Evolutionary conservation across 179 eudicot genomes (phyloP).

Genomic region (Nepenthes alata): DNA sequence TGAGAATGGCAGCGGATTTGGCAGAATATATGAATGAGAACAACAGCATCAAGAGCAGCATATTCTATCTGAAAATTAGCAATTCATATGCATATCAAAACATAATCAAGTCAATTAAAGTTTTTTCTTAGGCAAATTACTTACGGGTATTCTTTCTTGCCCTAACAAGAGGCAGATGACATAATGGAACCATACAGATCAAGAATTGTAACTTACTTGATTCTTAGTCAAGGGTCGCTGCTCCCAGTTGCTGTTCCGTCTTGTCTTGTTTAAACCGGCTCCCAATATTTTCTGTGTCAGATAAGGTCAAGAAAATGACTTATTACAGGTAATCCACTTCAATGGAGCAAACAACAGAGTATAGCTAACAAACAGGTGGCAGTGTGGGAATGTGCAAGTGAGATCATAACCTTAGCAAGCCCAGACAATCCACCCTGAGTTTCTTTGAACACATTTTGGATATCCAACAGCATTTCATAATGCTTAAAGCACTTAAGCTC

Average conservation of each 20-base stretch:
- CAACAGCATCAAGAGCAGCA: conserved; percentile 97
- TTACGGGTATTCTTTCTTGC: not conserved
- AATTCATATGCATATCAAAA: not conserved
- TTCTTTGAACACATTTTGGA: conserved; percentile 86
- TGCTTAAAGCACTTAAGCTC: conserved; percentile 66
- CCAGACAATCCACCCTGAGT: conserved; percentile 82
- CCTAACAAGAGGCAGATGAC: not conserved
- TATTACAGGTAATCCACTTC: not conserved
- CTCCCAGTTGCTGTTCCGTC: conserved; percentile 97
- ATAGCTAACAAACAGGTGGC: not conserved
- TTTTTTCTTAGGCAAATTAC: too few relatives aligned
- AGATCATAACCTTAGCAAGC: conserved; percentile 46
- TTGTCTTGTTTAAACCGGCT: conserved; percentile 77
- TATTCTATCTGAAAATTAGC: conserved; percentile 59
- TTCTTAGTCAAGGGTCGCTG: conserved; percentile 71
- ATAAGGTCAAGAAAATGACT: not conserved
- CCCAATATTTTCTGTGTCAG: conserved; percentile 70
- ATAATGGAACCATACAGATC: not conserved
- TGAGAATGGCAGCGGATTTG: conserved; percentile 48
- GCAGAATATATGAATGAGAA: conserved; percentile 77
- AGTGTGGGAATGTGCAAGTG: not conserved
- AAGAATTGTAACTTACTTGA: conserved; percentile 33
- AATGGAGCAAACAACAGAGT: not conserved
- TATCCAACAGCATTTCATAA: conserved; percentile 87
- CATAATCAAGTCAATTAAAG: not conserved